These are phyloP conservation scores for Cryphonectria parasitica DNA, from an alignment of 2,329 filamentous ascomycete genomes.

Conservation along the genomic window DNA sequence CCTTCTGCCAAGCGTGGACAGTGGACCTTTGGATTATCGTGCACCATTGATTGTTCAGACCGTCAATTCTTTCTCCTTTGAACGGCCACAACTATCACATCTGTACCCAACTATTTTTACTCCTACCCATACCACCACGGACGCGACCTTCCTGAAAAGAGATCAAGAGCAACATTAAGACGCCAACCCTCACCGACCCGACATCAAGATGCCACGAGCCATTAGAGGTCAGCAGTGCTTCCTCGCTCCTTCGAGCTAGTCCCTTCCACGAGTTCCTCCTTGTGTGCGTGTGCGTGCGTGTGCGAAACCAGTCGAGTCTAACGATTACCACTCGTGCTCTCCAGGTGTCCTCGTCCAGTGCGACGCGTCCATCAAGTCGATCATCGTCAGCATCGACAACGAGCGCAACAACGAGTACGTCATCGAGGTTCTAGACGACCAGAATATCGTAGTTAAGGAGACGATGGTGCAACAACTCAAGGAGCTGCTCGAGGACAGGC, in stretches of 20 bases:
- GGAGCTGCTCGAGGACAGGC: conserved; percentile 63
- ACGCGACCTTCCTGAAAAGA: neutral
- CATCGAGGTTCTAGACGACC: conserved; percentile 79
- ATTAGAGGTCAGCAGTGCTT: conserved; percentile 52
- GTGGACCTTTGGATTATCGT: conserved; percentile 4
- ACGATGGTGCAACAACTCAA: conserved; percentile 72
- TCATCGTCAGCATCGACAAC: conserved; percentile 79
- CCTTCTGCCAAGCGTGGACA: neutral
- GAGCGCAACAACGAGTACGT: conserved; percentile 72
- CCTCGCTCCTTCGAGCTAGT: neutral
- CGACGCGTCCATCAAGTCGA: conserved; percentile 86
- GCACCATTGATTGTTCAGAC: neutral
- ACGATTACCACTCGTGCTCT: conserved; percentile 20
- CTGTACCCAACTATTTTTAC: neutral
- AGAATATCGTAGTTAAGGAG: conserved; percentile 75
- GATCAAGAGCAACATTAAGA: neutral
- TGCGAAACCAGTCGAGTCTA: conserved; percentile 11
- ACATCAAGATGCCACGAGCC: conserved; percentile 56
- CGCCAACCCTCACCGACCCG: conserved; percentile 17
- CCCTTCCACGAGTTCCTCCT: neutral
- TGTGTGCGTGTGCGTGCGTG: neutral
- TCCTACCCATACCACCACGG: neutral
- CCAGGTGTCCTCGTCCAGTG: conserved; percentile 76
- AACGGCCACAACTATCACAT: neutral
- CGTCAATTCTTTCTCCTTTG: neutral